phyloP scores from a whole-genome alignment of 2,329 filamentous ascomycete genomes.

The Fusarium sp. region DNA sequence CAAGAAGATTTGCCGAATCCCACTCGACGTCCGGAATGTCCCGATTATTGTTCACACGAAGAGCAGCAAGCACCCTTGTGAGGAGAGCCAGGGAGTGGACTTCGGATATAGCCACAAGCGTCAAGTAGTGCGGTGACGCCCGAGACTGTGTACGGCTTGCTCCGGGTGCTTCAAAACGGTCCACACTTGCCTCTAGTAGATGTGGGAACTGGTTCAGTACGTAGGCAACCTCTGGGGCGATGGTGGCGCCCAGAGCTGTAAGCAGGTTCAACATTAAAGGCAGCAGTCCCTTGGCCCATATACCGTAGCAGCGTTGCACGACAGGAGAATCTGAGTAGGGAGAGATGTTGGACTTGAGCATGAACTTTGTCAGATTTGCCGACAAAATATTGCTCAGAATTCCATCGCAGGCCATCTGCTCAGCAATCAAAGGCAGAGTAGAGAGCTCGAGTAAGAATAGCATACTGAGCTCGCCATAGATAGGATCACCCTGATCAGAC shows the following conservation, averaged over 20 bases:
- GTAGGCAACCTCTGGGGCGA: slow-evolving; percentile 84
- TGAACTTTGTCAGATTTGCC: slow-evolving; percentile 81
- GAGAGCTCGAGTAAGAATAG: slow-evolving; percentile 91
- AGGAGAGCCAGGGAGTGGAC: slow-evolving; percentile 83
- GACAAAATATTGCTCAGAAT: slow-evolving; percentile 82
- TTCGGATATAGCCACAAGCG: slow-evolving; percentile 78
- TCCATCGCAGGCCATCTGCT: slow-evolving; percentile 89
- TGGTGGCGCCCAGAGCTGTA: slow-evolving; percentile 79
- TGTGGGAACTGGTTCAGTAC: slow-evolving; percentile 91
- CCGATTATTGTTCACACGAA: slow-evolving; percentile 73
- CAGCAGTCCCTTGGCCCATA: slow-evolving; percentile 90
- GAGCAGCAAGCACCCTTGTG: slow-evolving; percentile 74
- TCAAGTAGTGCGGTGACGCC: slow-evolving; percentile 71
- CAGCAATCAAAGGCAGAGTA: slow-evolving; percentile 81
- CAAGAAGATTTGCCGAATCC: slow-evolving; percentile 77
- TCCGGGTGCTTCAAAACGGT: slow-evolving; percentile 73
- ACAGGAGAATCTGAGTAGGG: slow-evolving; percentile 80
- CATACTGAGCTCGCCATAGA: slow-evolving; percentile 93
- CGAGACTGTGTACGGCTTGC: slow-evolving; percentile 63
- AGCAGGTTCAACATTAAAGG: slow-evolving; percentile 91
- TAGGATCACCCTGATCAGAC: slow-evolving; percentile 79
- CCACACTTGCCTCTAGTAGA: slow-evolving; percentile 77
- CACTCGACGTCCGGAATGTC: slow-evolving; percentile 80
- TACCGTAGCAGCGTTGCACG: slow-evolving; percentile 80
- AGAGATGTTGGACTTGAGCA: slow-evolving; percentile 76